These are phyloP conservation scores for Gymnopilus dilepis DNA, from an alignment of 768 basidiomycete genomes.

Conservation along the genomic window DNA sequence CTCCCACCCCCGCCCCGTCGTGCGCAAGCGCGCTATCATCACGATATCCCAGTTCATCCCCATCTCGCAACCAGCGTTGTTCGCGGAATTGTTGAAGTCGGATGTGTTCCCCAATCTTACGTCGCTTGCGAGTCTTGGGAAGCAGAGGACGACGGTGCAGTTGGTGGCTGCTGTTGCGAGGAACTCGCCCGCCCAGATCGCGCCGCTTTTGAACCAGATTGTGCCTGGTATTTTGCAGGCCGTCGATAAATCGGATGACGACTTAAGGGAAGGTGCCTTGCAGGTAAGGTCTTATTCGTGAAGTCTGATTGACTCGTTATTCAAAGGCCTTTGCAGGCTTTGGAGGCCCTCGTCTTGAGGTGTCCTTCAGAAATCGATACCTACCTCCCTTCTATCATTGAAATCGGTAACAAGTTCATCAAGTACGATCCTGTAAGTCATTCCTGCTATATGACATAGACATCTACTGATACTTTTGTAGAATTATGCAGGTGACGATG, in stretches of 20 bases:
- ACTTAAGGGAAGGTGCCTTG: constrained; percentile 78
- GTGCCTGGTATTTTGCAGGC: constrained; percentile 76
- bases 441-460: background rate
- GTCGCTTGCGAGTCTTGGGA: constrained; percentile 59
- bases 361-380: constrained; percentile 84
- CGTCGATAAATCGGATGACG: constrained; percentile 78
- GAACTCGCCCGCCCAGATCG: constrained; percentile 70
- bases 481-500: constrained; percentile 59
- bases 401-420: constrained; percentile 76
- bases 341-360: constrained; percentile 84
- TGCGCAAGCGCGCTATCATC: constrained; percentile 91
- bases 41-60: constrained; percentile 87
- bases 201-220: constrained; percentile 62
- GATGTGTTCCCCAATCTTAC: constrained; percentile 66
- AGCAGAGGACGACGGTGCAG: constrained; percentile 78
- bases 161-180: constrained; percentile 82
- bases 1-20: constrained; percentile 78
- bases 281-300: constrained; percentile 43
- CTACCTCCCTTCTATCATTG: constrained; percentile 70
- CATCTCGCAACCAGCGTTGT: constrained; percentile 66
- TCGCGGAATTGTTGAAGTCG: constrained; percentile 60
- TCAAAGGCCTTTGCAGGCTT: constrained; percentile 52
- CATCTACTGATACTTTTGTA: constrained; percentile 20
- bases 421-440: constrained; percentile 89
- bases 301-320: background rate